Evolutionary conservation across 805 yeast genomes (phyloP).

Genomic region (Lipomyces japonicus): DNA sequence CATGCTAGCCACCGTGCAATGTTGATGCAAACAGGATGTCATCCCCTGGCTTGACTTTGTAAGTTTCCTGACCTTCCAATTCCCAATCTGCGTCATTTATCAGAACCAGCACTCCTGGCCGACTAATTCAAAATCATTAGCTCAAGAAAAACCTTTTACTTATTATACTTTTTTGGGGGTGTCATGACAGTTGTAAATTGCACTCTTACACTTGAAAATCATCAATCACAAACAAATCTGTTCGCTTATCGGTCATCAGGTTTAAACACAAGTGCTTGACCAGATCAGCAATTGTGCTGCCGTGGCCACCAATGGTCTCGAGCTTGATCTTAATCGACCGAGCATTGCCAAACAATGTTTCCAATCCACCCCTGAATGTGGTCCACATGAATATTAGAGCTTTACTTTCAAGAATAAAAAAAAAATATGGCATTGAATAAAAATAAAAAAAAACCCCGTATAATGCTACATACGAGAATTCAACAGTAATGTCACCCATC

Average conservation of each 20-base stretch:
- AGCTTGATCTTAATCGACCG: slow-evolving; percentile 51
- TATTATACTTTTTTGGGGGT: slow-evolving; percentile 1
- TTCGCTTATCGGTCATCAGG: slow-evolving; percentile 54
- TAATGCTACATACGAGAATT: slow-evolving; percentile 14
- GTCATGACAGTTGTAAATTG: too few relatives aligned
- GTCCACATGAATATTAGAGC: background rate
- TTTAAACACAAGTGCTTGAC: slow-evolving; percentile 49
- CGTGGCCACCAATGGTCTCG: slow-evolving; percentile 39
- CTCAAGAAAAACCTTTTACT: background rate
- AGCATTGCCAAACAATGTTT: slow-evolving; percentile 63
- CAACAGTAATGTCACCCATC: slow-evolving; percentile 7
- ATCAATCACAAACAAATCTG: slow-evolving; percentile 75
- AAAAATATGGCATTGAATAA: background rate
- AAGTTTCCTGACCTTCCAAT: slow-evolving; percentile 80
- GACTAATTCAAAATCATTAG: slow-evolving; percentile 28
- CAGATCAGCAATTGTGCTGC: slow-evolving; percentile 47
- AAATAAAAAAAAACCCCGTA: too few relatives aligned
- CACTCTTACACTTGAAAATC: slow-evolving; percentile 49
- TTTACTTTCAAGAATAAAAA: background rate
- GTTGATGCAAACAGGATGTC: slow-evolving; percentile 85
- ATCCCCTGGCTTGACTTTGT: slow-evolving; percentile 72
- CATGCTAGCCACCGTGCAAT: slow-evolving; percentile 86
- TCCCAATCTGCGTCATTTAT: slow-evolving; percentile 98
- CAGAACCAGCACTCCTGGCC: slow-evolving; percentile 89
- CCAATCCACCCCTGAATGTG: slow-evolving; percentile 67